Conservation (phyloP, 2,329 filamentous ascomycete genomes). For the Purpureocillium lavendulum region DNA sequence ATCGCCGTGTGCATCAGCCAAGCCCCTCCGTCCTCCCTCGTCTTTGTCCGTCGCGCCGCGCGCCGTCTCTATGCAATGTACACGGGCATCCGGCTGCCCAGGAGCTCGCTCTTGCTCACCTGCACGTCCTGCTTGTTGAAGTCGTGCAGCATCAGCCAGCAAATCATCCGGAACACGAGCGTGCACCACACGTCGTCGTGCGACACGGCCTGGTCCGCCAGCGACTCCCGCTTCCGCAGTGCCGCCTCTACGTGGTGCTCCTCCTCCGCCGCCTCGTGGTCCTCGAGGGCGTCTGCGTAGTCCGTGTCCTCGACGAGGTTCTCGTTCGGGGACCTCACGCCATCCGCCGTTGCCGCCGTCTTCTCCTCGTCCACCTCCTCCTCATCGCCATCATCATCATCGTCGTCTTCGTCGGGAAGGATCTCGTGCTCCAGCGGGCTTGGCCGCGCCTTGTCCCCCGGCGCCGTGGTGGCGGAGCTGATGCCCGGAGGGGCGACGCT, state of each 20-base stretch:
- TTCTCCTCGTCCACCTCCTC: not conserved
- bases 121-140: constrained; percentile 47
- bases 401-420: not conserved
- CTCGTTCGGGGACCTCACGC: too few relatives aligned
- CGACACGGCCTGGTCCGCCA: constrained; percentile 16
- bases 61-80: constrained; percentile 38
- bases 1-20: too few relatives aligned
- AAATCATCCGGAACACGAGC: constrained; percentile 48
- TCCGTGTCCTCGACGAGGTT: too few relatives aligned
- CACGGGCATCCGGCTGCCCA: constrained; percentile 47
- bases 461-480: too few relatives aligned
- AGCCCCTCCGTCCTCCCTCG: too few relatives aligned
- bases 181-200: constrained; percentile 44
- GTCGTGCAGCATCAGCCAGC: constrained; percentile 49
- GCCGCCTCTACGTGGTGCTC: not conserved
- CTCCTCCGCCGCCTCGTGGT: too few relatives aligned
- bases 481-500: not conserved
- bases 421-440: not conserved
- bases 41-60: too few relatives aligned
- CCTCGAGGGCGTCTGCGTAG: too few relatives aligned
- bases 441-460: not conserved
- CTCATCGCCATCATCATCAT: constrained; percentile 2
- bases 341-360: too few relatives aligned
- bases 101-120: constrained; percentile 42
- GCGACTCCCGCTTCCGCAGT: constrained; percentile 4